Base-by-base conservation (phyloP, 768 basidiomycete genomes). In the Chlorophyllum brunneum region DNA sequence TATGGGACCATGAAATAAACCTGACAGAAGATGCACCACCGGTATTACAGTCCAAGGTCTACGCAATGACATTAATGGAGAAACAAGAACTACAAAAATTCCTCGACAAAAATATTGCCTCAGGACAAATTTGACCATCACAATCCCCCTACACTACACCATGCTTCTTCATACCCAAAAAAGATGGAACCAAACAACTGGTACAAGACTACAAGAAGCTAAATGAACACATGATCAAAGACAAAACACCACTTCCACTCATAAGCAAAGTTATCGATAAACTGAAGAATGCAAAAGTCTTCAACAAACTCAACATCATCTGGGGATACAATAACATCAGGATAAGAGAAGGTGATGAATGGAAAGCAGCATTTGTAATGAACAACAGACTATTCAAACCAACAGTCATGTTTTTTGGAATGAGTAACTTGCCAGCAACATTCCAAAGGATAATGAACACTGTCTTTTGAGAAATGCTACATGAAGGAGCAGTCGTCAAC, bases 291-390 rank as follows among this genome's bases (percentile, higher is more conserved):
- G n/a, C n/a, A n/a, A n/a, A n/a, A n/a, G n/a, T n/a, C n/a, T n/a
- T n/a, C n/a, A n/a, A n/a, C n/a, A n/a, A n/a, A n/a, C n/a, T n/a
- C 1, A 65, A 73, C 15, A 44, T 72, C 4, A 53, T 73, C 16
- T 56, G 67, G 41, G 56, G 57, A 30, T 56, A 70, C 1, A 70
- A 77, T 55, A 70, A 72, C 8, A 56, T 79, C 15, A 59, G 70
- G 2, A 69, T 78, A 16, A 65, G 65, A 9, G 62, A 70, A 34
- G 75, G 73, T 3, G 67, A 77, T 51, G 63, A 76, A 56, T 71
- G 67, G 67, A 78, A 78, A 55, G 54, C 48, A 13, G 54, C 54
- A 1, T 55, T 55, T 26, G n/a, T n/a, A n/a, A n/a, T n/a, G n/a
- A n/a, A n/a, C n/a, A n/a, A n/a, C n/a, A n/a, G n/a, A n/a, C n/a